Evolutionary conservation across 164 flowering plant species (phyloP).

Genomic region (Tinospora cordifolia): DNA sequence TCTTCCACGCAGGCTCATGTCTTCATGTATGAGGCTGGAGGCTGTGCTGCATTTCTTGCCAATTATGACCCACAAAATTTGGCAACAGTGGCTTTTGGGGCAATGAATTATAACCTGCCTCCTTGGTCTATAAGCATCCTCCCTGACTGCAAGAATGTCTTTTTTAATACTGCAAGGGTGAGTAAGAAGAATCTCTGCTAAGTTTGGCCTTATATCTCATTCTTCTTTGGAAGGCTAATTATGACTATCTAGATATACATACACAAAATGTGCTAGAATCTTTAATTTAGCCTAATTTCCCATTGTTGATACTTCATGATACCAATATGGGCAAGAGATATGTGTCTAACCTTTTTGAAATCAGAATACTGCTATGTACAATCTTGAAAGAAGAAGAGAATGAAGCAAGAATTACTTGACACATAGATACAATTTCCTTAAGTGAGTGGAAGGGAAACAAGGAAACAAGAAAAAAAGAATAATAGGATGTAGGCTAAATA

Average conservation of each 20-base stretch:
- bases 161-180: constrained; percentile 83
- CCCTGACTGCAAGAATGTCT: constrained; percentile 77
- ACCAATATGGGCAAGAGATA: too few species aligned
- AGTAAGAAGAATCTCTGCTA: constrained; percentile 9
- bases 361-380: too few species aligned
- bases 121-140: constrained; percentile 88
- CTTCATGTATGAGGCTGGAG: constrained; percentile 38
- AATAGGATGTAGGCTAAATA: too few species aligned
- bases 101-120: constrained; percentile 53
- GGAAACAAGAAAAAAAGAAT: too few species aligned
- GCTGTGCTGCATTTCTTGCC: constrained; percentile 81
- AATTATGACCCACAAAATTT: constrained; percentile 43
- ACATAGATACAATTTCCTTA: too few species aligned
- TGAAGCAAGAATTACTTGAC: too few species aligned
- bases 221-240: background rate
- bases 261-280: too few species aligned
- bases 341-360: too few species aligned
- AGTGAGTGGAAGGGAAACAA: too few species aligned
- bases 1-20: constrained; percentile 51
- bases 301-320: too few species aligned
- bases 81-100: constrained; percentile 42
- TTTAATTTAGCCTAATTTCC: background rate
- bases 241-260: background rate
- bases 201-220: background rate
- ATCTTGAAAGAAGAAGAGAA: too few species aligned